Percentiles rank a stretch among this genome's conserved stretches.
Evolutionary conservation across 495 filamentous ascomycete genomes (phyloP).

Genomic region (Podospora fimiseda): DNA sequence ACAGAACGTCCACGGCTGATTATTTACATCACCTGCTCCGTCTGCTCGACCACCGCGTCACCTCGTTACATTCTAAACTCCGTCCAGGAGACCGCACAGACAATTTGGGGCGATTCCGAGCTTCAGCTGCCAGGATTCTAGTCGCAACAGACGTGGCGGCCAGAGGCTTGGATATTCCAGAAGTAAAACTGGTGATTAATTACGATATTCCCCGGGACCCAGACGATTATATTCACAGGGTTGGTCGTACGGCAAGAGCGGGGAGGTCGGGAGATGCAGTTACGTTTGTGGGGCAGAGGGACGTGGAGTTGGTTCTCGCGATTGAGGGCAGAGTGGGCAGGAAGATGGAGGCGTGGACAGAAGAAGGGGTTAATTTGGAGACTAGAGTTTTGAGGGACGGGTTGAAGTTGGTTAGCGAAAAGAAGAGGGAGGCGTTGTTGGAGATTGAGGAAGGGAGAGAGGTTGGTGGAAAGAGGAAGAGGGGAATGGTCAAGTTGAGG

Average conservation of each 20-base stretch:
- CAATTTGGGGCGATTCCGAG: slow-evolving; percentile 87
- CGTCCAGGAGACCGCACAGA: slow-evolving; percentile 74
- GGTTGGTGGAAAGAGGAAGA: slow-evolving; percentile 68
- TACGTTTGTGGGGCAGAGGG: slow-evolving; percentile 86
- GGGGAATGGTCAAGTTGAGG: slow-evolving; percentile 48
- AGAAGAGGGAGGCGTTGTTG: slow-evolving; percentile 81
- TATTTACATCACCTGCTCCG: slow-evolving; percentile 80
- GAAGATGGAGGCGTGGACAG: slow-evolving; percentile 73
- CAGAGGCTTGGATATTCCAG: slow-evolving; percentile 93
- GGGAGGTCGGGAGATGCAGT: slow-evolving; percentile 75
- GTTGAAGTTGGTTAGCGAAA: slow-evolving; percentile 82
- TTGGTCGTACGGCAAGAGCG: slow-evolving; percentile 90
- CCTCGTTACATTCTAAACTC: slow-evolving; percentile 79
- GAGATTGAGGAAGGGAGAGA: slow-evolving; percentile 90
- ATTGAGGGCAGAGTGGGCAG: slow-evolving; percentile 78
- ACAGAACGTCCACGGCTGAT: slow-evolving; percentile 82
- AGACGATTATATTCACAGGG: slow-evolving; percentile 95
- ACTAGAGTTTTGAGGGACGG: slow-evolving; percentile 72
- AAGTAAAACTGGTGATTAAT: slow-evolving; percentile 84
- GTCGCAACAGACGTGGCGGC: slow-evolving; percentile 94
- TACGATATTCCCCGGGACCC: slow-evolving; percentile 93
- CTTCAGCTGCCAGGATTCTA: slow-evolving; percentile 80
- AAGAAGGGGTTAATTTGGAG: slow-evolving; percentile 89
- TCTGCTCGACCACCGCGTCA: slow-evolving; percentile 80
- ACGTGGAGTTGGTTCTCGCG: slow-evolving; percentile 76